These are phyloP conservation scores for Cydonia oblonga DNA, from an alignment of 331 rosid species.

Conservation along the genomic window DNA sequence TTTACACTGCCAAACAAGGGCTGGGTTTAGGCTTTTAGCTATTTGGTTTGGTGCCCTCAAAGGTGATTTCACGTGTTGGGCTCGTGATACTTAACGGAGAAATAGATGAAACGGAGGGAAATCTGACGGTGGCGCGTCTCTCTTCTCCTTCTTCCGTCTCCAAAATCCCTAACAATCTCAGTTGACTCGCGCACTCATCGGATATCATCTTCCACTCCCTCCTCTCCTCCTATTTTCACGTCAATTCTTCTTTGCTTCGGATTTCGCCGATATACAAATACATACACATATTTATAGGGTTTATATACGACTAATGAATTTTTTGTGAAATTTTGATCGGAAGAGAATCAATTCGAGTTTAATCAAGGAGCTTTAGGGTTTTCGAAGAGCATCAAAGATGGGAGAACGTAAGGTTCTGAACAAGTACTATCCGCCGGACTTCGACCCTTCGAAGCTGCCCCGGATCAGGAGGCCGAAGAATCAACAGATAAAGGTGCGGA, in stretches of 20 bases:
- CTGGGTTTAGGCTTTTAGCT: too few species aligned
- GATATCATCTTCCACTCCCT: background rate
- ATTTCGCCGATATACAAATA: background rate
- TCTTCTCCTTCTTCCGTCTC: background rate
- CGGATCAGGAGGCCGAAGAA: conserved; percentile 56
- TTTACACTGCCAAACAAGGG: too few species aligned
- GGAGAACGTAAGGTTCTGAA: conserved; percentile 82
- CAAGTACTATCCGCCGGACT: conserved; percentile 90
- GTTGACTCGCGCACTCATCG: background rate
- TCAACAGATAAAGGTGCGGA: conserved; percentile 78
- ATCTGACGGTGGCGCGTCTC: background rate
- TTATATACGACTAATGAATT: background rate
- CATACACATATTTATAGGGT: too few species aligned
- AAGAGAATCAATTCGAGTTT: background rate
- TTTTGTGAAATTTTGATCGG: background rate
- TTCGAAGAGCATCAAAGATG: conserved; percentile 28
- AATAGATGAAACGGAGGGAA: background rate
- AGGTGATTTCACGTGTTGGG: background rate
- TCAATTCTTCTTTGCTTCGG: background rate
- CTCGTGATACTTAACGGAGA: background rate
- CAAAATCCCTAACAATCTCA: background rate
- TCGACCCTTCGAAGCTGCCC: conserved; percentile 78
- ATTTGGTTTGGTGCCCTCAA: too few species aligned
- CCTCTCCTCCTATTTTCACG: background rate
- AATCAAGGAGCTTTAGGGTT: background rate